Evolutionary conservation across 345 rosid species (phyloP).

Genomic region (Eucalyptus pauciflora): DNA sequence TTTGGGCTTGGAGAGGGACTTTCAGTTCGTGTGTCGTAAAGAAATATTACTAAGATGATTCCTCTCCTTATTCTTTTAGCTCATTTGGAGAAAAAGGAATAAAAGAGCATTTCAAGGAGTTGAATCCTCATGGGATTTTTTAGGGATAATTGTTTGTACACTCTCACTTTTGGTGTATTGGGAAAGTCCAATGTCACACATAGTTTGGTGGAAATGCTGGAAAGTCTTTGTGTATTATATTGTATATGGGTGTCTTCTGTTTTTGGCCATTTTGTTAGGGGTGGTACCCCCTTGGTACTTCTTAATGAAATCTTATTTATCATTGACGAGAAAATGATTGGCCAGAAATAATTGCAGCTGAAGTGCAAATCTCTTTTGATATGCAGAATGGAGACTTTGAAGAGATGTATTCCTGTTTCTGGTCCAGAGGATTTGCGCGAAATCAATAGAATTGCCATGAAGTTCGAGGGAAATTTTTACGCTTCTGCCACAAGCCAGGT

Average conservation of each 20-base stretch:
- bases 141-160: too few species aligned
- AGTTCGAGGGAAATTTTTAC: slow-evolving; percentile 70
- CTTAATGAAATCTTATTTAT: neutral
- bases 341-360: neutral
- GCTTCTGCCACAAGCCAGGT: slow-evolving; percentile 65
- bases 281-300: neutral
- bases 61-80: too few species aligned
- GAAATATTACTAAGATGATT: too few species aligned
- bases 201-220: too few species aligned
- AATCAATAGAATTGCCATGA: slow-evolving; percentile 49
- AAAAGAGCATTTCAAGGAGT: neutral
- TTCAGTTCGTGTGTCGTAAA: too few species aligned
- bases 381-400: slow-evolving; percentile 53
- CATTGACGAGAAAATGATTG: neutral
- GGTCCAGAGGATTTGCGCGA: slow-evolving; percentile 50
- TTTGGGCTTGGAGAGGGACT: too few species aligned
- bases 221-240: too few species aligned
- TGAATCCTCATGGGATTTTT: neutral
- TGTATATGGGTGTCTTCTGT: too few species aligned
- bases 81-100: neutral
- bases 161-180: too few species aligned
- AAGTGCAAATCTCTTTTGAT: neutral
- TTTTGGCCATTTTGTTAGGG: too few species aligned
- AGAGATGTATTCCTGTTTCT: slow-evolving; percentile 51
- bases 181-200: too few species aligned